These are phyloP conservation scores for Suillus plorans DNA, from an alignment of 768 basidiomycete genomes.

Conservation along the genomic window DNA sequence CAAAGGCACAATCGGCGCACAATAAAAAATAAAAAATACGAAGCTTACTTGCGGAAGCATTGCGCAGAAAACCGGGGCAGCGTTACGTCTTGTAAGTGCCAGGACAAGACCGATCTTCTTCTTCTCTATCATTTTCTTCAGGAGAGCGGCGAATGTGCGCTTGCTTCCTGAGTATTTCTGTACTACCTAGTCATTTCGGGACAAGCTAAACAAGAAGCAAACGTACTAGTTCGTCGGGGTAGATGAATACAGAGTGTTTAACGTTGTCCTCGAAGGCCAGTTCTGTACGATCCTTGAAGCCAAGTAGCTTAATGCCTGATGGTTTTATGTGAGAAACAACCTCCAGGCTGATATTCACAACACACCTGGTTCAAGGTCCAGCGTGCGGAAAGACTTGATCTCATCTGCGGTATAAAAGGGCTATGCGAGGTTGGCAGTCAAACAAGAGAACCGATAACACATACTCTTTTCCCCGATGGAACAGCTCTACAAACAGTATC, in stretches of 20 bases:
- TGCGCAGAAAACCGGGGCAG: slow-evolving; percentile 78
- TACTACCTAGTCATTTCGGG: not conserved
- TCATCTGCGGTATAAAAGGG: slow-evolving; percentile 87
- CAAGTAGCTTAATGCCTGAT: slow-evolving; percentile 84
- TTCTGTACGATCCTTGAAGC: slow-evolving; percentile 76
- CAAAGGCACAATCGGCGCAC: not conserved
- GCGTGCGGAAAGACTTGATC: slow-evolving; percentile 74
- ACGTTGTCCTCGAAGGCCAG: slow-evolving; percentile 86
- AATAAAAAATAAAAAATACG: not conserved
- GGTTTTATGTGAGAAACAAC: not conserved
- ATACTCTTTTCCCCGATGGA: slow-evolving; percentile 51
- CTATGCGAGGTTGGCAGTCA: slow-evolving; percentile 34
- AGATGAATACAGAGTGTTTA: slow-evolving; percentile 89
- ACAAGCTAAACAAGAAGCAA: not conserved
- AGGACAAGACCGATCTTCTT: slow-evolving; percentile 81
- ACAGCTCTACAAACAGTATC: slow-evolving; percentile 43
- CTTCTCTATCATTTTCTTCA: slow-evolving; percentile 80
- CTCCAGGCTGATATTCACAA: not conserved
- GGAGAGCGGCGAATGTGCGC: slow-evolving; percentile 84
- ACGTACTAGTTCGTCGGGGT: slow-evolving; percentile 85
- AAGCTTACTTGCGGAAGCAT: slow-evolving; percentile 77
- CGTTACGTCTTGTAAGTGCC: slow-evolving; percentile 64
- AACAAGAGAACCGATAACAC: slow-evolving; percentile 12
- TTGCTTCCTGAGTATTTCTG: slow-evolving; percentile 87
- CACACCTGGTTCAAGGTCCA: slow-evolving; percentile 76